phyloP scores from a whole-genome alignment of 2,329 filamentous ascomycete species.

The Tolypocladium sp. region DNA sequence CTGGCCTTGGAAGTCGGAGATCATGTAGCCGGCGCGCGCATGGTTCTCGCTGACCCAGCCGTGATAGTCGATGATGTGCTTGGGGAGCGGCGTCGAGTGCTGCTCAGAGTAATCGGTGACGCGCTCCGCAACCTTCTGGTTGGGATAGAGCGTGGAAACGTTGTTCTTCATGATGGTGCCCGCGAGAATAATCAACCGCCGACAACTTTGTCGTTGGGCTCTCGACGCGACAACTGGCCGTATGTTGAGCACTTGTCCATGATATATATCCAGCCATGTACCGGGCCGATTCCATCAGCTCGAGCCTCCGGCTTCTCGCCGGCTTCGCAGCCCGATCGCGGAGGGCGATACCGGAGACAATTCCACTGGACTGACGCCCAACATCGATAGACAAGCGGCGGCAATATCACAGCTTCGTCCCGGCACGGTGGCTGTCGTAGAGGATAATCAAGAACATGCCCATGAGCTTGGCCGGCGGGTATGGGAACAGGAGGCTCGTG shows the following conservation, averaged over 20 bases:
- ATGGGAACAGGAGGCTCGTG: no score
- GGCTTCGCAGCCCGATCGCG: neutral
- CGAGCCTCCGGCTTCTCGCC: neutral
- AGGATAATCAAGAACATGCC: neutral
- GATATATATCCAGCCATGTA: neutral
- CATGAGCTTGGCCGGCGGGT: neutral
- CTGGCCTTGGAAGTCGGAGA: slow-evolving; percentile 23
- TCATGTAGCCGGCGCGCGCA: slow-evolving; percentile 19
- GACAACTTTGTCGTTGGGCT: neutral
- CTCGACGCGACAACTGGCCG: neutral
- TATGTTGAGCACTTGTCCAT: neutral
- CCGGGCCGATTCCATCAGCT: neutral
- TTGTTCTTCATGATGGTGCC: slow-evolving; percentile 18
- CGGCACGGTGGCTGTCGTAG: neutral
- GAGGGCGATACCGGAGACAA: neutral
- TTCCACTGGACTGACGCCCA: neutral
- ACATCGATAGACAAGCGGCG: neutral
- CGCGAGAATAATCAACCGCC: neutral
- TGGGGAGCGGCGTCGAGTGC: slow-evolving; percentile 23
- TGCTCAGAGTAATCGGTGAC: slow-evolving; percentile 26
- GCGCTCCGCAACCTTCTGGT: slow-evolving; percentile 20
- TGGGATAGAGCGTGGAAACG: slow-evolving; percentile 25
- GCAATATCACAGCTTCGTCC: neutral
- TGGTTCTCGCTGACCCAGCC: slow-evolving; percentile 14
- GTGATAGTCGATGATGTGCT: slow-evolving; percentile 26